phyloP scores from a whole-genome alignment of 116 monocot species.

The Trichopus zeylanicus region DNA sequence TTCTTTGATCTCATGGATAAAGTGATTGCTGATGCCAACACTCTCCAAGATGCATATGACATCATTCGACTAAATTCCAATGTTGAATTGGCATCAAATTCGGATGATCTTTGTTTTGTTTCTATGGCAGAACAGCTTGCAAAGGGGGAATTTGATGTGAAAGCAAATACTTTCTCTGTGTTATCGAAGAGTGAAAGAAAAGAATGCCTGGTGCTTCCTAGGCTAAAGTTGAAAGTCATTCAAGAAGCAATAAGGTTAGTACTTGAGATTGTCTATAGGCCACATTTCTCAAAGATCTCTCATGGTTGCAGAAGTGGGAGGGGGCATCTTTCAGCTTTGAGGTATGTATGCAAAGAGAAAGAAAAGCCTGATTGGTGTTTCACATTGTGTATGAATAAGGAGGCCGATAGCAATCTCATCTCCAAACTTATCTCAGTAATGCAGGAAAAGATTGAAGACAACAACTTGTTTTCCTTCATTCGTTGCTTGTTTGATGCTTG shows the following conservation, averaged over 20 bases:
- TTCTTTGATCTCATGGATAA: constrained; percentile 54
- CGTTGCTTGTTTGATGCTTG: constrained; percentile 52
- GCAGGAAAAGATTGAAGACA: constrained; percentile 69
- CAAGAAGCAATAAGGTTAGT: constrained; percentile 71
- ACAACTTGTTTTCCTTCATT: constrained; percentile 41
- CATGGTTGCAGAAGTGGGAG: constrained; percentile 89
- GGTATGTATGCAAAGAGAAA: constrained; percentile 40
- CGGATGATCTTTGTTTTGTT: constrained; percentile 49
- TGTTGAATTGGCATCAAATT: constrained; percentile 30
- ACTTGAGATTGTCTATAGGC: constrained; percentile 83
- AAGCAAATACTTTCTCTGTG: constrained; percentile 28
- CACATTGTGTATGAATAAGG: constrained; percentile 53
- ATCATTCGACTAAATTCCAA: constrained; percentile 68
- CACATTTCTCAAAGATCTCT: constrained; percentile 82
- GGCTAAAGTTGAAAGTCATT: constrained; percentile 52
- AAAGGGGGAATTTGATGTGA: constrained; percentile 45
- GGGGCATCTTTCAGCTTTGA: constrained; percentile 66
- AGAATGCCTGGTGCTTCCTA: constrained; percentile 64
- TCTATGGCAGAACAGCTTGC: constrained; percentile 47
- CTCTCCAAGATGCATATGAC: constrained; percentile 74
- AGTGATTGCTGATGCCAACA: constrained; percentile 43
- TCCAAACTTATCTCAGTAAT: constrained; percentile 50
- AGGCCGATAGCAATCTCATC: constrained; percentile 30
- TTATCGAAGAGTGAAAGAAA: constrained; percentile 22
- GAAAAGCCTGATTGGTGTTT: constrained; percentile 61